Base-by-base conservation (phyloP, 2,329 filamentous ascomycete species). In the Talaromyces sp. region DNA sequence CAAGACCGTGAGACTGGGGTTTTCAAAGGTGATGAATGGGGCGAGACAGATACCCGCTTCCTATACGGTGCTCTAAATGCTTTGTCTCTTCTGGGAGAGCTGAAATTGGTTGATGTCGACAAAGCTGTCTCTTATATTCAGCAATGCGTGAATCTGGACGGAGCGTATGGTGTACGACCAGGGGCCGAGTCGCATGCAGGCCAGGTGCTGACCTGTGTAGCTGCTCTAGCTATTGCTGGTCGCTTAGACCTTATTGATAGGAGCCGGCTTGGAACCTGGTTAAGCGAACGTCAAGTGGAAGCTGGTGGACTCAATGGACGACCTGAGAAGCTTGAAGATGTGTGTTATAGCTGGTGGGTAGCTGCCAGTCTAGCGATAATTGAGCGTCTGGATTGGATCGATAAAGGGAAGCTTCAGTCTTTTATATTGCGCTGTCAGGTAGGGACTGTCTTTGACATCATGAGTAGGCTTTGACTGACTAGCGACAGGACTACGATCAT, bases 301-400 rank as follows among this genome's bases (percentile, higher is more conserved):
- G 89, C 89, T 57, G 95, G 95, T 35, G 95, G 95, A 0, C 81
- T 99, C 60, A 99, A 99, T 75, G 95, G 95, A 2, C 86, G 95
- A 58, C 95, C 95, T 0, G 95, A 98, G 80, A 99, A 99, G 82
- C 81, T 91, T 68, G 94, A 97, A 75, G 95, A 99, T 76, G 94
- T 97, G 15, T 99, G 95, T 81, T 99, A 99, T 80, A 97, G 92
- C 76, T 99, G 95, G 95, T 99, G 95, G 95, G 95, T 98, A 52
- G 82, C 94, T 73, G 94, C 91, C 74, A 97, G 93, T 75, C 81
- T 99, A 70, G 89, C 90, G 54, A 97, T 98, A 85, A 91, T 99
- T 70, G 88, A 86, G 62, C 89, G 89, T 63, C 85, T 93, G 62
- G 91, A 97, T 76, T 99, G 95, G 95, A 96, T 99, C 74, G 92